Evolutionary conservation across 164 flowering plant genomes (phyloP), one percentile per base, ranked within the genome.

Genomic region (Vitis cinerea): DNA sequence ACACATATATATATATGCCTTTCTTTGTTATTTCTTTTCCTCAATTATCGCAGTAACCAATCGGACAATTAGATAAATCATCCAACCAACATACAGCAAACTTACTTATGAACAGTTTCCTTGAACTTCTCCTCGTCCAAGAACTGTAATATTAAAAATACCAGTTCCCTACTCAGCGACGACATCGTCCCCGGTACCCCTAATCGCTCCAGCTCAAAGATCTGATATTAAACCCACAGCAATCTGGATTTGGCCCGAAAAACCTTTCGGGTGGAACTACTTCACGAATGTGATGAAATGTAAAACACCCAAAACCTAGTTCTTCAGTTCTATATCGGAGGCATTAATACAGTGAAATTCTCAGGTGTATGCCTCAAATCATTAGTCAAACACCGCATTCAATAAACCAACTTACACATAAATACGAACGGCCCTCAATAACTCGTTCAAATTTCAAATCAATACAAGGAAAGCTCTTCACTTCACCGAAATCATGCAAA

Each of bases 101-200:
- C 82, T 79, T 76, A 86, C 91, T 79, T 86, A 37, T 87, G 89
- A 49, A 87, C 88, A 2, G 91, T 84, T 68, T 85, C 91, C 79
- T 85, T 87, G 81, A 87, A 87, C 76, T 87, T 87, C 72, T 87
- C 91, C 72, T 87, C 91, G 51, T 87, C 91, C 61, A 87, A 68
- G 80, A 87, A 87, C 88, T 87, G 91, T 64, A 87, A 79, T 47
- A 87, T 87, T 66, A 87, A 72, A 71, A 87, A 87, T 10, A 87
- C 89, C 76, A 87, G 80, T 69, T 87, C 91, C 75, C 91, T 81
- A 70, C 91, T 86, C 62, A 86, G 74, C 50, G 91, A 87, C 61
- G 89, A 86, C 91, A 88, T 88, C 16, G 83, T 77, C 71, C 85
- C 92, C 70, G 82, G 85, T 63, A 73, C 59, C 66, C 88, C 93